A percentile compares a stretch with the other conserved stretches of the same genome.
Conservation (phyloP, 495 filamentous ascomycete species). For the Parathielavia hyrcaniae region DNA sequence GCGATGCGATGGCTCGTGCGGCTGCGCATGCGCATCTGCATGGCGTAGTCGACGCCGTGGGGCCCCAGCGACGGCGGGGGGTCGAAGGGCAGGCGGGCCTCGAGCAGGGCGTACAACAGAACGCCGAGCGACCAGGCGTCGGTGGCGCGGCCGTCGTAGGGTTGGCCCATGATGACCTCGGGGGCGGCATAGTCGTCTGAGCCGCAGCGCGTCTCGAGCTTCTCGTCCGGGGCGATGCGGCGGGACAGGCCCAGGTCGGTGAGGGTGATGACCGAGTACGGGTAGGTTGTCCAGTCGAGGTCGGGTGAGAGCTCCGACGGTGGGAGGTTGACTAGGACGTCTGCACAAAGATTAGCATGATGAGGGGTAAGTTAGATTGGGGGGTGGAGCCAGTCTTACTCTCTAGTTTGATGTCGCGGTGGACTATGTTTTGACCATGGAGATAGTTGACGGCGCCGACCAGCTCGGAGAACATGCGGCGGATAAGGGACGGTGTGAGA, state of each 20-base stretch:
- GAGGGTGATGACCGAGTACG: slow-evolving; percentile 75
- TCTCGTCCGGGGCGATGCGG: slow-evolving; percentile 67
- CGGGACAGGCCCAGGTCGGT: slow-evolving; percentile 90
- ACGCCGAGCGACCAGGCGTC: slow-evolving; percentile 97
- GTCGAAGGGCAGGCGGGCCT: slow-evolving; percentile 88
- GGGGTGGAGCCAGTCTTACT: slow-evolving; percentile 53
- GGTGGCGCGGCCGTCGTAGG: slow-evolving; percentile 86
- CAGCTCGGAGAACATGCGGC: slow-evolving; percentile 84
- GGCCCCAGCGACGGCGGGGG: slow-evolving; percentile 64
- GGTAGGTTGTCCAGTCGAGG: slow-evolving; percentile 62
- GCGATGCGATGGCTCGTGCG: slow-evolving; percentile 90
- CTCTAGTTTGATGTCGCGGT: slow-evolving; percentile 96
- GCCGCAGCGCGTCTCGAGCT: slow-evolving; percentile 84
- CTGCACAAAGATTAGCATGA: slow-evolving; percentile 38
- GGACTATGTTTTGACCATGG: slow-evolving; percentile 78
- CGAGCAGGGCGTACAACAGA: slow-evolving; percentile 86
- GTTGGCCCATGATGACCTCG: slow-evolving; percentile 89
- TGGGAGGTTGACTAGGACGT: slow-evolving; percentile 83
- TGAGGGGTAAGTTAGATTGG: slow-evolving; percentile 8
- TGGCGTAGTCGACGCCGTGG: slow-evolving; percentile 59
- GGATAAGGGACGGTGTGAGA: slow-evolving; percentile 61
- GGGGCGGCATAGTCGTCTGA: slow-evolving; percentile 96
- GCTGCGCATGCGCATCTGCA: slow-evolving; percentile 52
- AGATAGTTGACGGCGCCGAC: slow-evolving; percentile 80
- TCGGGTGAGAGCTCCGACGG: slow-evolving; percentile 41